These are phyloP conservation scores for Botryotinia convoluta DNA, from an alignment of 2,329 filamentous ascomycete genomes.

Conservation along the genomic window DNA sequence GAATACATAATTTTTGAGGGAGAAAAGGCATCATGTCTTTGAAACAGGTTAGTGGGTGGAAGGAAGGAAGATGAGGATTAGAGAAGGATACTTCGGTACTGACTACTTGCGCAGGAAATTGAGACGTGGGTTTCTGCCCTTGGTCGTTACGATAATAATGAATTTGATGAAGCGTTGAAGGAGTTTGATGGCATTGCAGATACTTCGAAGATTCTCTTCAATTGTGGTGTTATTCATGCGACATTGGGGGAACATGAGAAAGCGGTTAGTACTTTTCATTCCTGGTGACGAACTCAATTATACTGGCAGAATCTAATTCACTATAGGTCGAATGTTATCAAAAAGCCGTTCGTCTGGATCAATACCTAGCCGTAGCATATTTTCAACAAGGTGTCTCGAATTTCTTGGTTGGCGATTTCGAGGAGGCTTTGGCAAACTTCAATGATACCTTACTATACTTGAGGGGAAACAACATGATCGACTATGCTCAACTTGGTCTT, in stretches of 20 bases:
- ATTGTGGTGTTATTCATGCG: constrained; percentile 96
- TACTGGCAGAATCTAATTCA: constrained; percentile 19
- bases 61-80: not conserved
- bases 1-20: constrained; percentile 19
- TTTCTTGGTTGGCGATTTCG: constrained; percentile 93
- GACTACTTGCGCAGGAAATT: constrained; percentile 65
- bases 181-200: constrained; percentile 86
- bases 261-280: constrained; percentile 62
- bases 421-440: constrained; percentile 96
- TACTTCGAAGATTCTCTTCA: constrained; percentile 98
- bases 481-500: constrained; percentile 93
- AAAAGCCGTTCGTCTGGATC: constrained; percentile 82
- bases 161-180: constrained; percentile 85
- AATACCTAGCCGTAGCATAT: constrained; percentile 95
- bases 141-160: constrained; percentile 90
- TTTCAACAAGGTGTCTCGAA: constrained; percentile 99
- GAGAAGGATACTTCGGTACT: constrained; percentile 9
- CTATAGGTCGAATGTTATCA: constrained; percentile 92
- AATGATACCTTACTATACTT: constrained; percentile 96
- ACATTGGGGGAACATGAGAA: constrained; percentile 94
- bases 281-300: not conserved
- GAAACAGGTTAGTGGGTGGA: constrained; percentile 41
- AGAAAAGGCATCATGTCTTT: constrained; percentile 40
- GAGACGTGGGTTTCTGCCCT: constrained; percentile 96
- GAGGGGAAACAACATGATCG: constrained; percentile 93